phyloP scores from a whole-genome alignment of 2,329 filamentous ascomycete genomes.

The Colletotrichum zoysiae region DNA sequence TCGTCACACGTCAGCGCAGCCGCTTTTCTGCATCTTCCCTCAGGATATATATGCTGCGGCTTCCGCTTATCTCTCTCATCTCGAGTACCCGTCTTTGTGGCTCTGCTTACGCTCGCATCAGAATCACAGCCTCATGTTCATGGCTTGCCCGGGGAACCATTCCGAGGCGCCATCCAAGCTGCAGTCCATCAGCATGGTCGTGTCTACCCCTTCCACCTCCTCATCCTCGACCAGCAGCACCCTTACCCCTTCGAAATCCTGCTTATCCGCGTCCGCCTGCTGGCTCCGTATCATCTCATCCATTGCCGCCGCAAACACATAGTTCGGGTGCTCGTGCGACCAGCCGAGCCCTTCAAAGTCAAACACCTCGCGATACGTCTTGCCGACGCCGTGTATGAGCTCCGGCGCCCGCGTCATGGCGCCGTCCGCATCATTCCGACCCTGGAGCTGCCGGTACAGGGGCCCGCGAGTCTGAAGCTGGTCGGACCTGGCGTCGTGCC shows the following conservation, averaged over 20 bases:
- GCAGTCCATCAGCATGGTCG: constrained; percentile 35
- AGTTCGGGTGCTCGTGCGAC: constrained; percentile 48
- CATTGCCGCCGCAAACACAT: constrained; percentile 49
- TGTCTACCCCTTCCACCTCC: constrained; percentile 24
- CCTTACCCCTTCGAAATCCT: constrained; percentile 46
- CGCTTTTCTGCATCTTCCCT: not conserved
- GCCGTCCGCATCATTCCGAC: constrained; percentile 39
- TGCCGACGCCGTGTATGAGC: constrained; percentile 48
- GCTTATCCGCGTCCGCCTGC: constrained; percentile 43
- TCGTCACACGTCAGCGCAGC: not conserved
- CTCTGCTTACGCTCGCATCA: not conserved
- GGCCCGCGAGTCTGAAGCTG: constrained; percentile 42
- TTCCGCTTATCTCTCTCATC: constrained; percentile 1
- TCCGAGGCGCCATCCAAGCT: constrained; percentile 2
- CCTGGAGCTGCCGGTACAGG: constrained; percentile 45
- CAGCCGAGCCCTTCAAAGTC: constrained; percentile 50
- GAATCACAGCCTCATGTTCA: constrained; percentile 9
- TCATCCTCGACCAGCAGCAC: constrained; percentile 47
- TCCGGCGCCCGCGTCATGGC: constrained; percentile 45
- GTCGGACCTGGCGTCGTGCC: constrained; percentile 26
- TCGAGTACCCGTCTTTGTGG: not conserved
- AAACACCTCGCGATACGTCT: constrained; percentile 50
- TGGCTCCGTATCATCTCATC: constrained; percentile 48
- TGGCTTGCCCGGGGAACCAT: not conserved
- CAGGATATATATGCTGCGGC: not conserved